A percentile compares a stretch with the other conserved stretches of the same genome.
Conservation (phyloP, 2,329 filamentous ascomycete species). For the Botryotinia calthae region DNA sequence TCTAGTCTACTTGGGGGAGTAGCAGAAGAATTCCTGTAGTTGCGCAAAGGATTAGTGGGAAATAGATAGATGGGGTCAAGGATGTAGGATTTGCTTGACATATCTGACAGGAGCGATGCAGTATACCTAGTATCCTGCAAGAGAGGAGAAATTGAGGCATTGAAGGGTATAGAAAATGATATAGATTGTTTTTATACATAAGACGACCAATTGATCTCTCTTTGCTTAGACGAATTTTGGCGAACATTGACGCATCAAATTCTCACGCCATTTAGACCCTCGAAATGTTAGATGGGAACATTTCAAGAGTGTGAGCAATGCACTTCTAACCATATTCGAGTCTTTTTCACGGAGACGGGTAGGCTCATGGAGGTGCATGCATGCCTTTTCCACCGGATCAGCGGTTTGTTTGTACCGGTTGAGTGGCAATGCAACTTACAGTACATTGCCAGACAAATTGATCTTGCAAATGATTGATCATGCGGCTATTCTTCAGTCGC, state of each 20-base stretch:
- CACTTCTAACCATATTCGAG: not conserved
- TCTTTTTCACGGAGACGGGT: no score
- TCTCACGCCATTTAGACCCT: not conserved
- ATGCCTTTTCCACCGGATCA: no score
- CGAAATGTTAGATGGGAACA: not conserved
- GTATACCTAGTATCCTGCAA: no score
- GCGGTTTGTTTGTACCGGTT: not conserved
- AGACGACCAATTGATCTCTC: no score
- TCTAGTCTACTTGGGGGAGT: not conserved
- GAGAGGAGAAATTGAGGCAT: no score
- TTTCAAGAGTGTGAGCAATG: not conserved
- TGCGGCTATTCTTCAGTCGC: not conserved
- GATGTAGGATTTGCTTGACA: no score
- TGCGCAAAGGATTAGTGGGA: not conserved
- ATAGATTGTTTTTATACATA: no score
- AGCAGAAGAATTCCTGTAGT: not conserved
- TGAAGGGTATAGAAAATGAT: no score
- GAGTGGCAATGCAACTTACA: not conserved
- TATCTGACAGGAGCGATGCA: no score
- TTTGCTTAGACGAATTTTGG: no score
- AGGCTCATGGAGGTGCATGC: no score
- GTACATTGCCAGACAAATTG: not conserved
- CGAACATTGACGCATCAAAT: not conserved
- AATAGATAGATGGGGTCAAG: not conserved
- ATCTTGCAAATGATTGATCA: not conserved